Evolutionary conservation across 2,329 filamentous ascomycete species (phyloP).

Genomic region (Dothideomycetes sp.): DNA sequence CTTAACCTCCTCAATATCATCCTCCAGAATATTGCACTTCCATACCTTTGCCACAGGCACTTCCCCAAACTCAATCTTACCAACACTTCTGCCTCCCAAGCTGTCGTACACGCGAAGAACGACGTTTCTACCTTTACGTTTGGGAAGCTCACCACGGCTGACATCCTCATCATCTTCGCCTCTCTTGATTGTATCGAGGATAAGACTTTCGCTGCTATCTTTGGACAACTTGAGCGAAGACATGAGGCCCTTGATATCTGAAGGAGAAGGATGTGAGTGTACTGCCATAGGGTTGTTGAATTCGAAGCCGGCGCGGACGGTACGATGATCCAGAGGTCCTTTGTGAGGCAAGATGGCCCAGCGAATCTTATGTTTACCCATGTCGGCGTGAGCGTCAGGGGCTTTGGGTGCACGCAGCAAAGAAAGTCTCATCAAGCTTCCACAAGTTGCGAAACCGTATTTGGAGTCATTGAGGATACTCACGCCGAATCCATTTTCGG

Average conservation of each 20-base stretch:
- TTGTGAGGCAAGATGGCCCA: constrained; percentile 85
- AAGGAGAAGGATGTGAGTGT: constrained; percentile 31
- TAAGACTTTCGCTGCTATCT: constrained; percentile 49
- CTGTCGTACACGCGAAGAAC: constrained; percentile 83
- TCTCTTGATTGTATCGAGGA: constrained; percentile 86
- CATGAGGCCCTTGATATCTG: constrained; percentile 23
- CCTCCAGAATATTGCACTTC: constrained; percentile 83
- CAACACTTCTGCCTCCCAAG: constrained; percentile 70
- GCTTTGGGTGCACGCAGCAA: constrained; percentile 83
- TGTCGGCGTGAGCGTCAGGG: constrained; percentile 86
- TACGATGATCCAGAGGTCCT: constrained; percentile 60
- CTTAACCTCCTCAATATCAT: constrained; percentile 62
- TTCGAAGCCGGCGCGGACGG: constrained; percentile 74
- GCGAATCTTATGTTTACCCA: constrained; percentile 72
- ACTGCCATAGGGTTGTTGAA: constrained; percentile 76
- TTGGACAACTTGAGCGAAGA: constrained; percentile 55
- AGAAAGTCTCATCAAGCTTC: constrained; percentile 81
- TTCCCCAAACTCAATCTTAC: constrained; percentile 54
- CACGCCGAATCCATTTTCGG: constrained; percentile 79
- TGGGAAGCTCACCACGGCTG: constrained; percentile 43
- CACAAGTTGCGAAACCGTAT: constrained; percentile 86
- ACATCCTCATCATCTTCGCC: constrained; percentile 54
- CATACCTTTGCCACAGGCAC: constrained; percentile 66
- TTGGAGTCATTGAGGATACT: constrained; percentile 92
- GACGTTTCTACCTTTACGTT: constrained; percentile 64